Evolutionary conservation across 108 stramenopile species (phyloP).

Genomic region (Fistulifera pelliculosa): DNA sequence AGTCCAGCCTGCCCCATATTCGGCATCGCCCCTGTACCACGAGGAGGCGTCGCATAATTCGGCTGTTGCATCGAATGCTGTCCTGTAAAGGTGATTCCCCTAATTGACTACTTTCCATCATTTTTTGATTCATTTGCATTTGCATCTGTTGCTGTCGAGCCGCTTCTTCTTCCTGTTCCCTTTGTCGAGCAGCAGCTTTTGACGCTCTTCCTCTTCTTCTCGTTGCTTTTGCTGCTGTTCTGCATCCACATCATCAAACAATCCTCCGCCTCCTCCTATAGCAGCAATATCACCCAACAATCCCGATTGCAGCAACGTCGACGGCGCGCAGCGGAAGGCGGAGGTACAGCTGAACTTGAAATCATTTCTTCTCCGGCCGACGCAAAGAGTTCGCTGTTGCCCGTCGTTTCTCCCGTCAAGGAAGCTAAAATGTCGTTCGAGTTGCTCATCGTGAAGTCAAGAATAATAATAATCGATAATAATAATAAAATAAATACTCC

Average conservation of each 20-base stretch:
- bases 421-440: too few relatives aligned
- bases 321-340: background rate
- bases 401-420: too few relatives aligned
- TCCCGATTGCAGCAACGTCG: constrained; percentile 13
- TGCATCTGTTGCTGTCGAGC: constrained; percentile 15
- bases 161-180: constrained; percentile 16
- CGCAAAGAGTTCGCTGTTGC: too few relatives aligned
- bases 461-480: too few relatives aligned
- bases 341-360: too few relatives aligned
- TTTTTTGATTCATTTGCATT: constrained; percentile 7
- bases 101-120: constrained; percentile 13
- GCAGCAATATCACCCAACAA: constrained; percentile 2
- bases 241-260: constrained; percentile 6
- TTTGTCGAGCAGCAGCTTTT: background rate
- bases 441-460: too few relatives aligned
- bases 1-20: constrained; percentile 27
- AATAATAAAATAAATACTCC: too few relatives aligned
- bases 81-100: constrained; percentile 19
- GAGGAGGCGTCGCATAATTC: constrained; percentile 14
- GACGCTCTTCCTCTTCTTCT: constrained; percentile 11
- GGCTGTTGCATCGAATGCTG: background rate
- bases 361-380: too few relatives aligned
- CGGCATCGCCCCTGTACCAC: too few relatives aligned
- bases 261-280: constrained; percentile 12
- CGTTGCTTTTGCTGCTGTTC: constrained; percentile 21